Percentiles rank a stretch among this genome's conserved stretches.
These are phyloP conservation scores for Fonsecaea nubica DNA, from an alignment of 2,329 filamentous ascomycete genomes.

Conservation along the genomic window DNA sequence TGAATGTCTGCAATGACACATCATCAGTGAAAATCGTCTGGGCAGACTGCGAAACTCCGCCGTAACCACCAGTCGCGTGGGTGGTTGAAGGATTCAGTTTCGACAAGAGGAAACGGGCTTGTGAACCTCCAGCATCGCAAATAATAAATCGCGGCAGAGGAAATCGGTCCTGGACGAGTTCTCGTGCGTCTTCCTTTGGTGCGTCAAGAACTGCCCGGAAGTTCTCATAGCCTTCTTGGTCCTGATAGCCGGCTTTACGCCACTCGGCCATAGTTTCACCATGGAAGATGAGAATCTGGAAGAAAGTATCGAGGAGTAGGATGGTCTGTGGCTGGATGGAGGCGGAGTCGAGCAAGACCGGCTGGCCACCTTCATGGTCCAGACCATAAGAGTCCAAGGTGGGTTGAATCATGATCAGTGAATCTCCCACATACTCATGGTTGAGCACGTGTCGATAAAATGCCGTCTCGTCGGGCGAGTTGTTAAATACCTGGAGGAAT, in stretches of 20 bases:
- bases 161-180: conserved; percentile 96
- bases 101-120: conserved; percentile 93
- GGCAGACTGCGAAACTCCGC: conserved; percentile 84
- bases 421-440: conserved; percentile 96
- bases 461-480: conserved; percentile 98
- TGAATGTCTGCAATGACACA: conserved; percentile 96
- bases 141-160: conserved; percentile 98
- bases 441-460: conserved; percentile 97
- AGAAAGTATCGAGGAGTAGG: conserved; percentile 95
- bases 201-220: conserved; percentile 86
- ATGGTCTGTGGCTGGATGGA: conserved; percentile 95
- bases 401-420: conserved; percentile 97
- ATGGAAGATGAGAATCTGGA: conserved; percentile 99
- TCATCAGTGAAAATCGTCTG: conserved; percentile 99
- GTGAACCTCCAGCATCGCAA: conserved; percentile 96
- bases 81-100: conserved; percentile 98
- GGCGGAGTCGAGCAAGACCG: conserved; percentile 93
- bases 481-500: conserved; percentile 99
- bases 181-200: conserved; percentile 95
- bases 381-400: conserved; percentile 97
- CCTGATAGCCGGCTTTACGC: conserved; percentile 97
- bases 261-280: conserved; percentile 97
- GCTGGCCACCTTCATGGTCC: conserved; percentile 89
- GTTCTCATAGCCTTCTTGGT: conserved; percentile 98
- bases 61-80: conserved; percentile 90